Conservation (phyloP, 371 early-diverging fungal species). For the Mucor indicus region DNA sequence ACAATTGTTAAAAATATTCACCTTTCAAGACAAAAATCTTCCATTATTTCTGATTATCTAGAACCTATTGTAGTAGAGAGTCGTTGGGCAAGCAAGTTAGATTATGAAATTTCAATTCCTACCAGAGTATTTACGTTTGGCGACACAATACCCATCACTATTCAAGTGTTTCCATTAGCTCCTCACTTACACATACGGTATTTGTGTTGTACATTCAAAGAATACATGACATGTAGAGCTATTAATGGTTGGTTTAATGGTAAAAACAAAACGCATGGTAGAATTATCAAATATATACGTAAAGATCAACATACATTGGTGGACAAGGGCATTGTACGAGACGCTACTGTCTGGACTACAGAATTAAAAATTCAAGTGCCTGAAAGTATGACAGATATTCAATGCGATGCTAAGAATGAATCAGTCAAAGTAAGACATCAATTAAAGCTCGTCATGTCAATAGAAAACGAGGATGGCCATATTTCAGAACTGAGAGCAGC, state of each 20-base stretch:
- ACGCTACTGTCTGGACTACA: slow-evolving; percentile 30
- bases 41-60: slow-evolving; percentile 24
- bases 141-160: slow-evolving; percentile 33
- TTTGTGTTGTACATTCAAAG: slow-evolving; percentile 36
- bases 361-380: slow-evolving; percentile 24
- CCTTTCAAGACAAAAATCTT: slow-evolving; percentile 25
- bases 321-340: not conserved
- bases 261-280: slow-evolving; percentile 28
- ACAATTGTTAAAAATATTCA: slow-evolving; percentile 13
- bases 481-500: slow-evolving; percentile 34
- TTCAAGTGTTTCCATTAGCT: slow-evolving; percentile 33
- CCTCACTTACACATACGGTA: slow-evolving; percentile 23
- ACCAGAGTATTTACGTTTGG: slow-evolving; percentile 35
- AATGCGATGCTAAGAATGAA: slow-evolving; percentile 40
- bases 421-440: slow-evolving; percentile 37
- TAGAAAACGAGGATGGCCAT: slow-evolving; percentile 28
- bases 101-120: slow-evolving; percentile 43
- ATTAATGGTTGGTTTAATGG: slow-evolving; percentile 23
- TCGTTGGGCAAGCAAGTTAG: slow-evolving; percentile 39
- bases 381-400: slow-evolving; percentile 18
- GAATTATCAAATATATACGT: slow-evolving; percentile 25
- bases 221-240: slow-evolving; percentile 31
- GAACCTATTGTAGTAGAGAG: slow-evolving; percentile 35
- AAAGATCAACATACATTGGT: slow-evolving; percentile 21
- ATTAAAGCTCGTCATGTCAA: slow-evolving; percentile 24